Conservation (phyloP, 805 yeast genomes). For the Wickerhamomyces hampshirensis region DNA sequence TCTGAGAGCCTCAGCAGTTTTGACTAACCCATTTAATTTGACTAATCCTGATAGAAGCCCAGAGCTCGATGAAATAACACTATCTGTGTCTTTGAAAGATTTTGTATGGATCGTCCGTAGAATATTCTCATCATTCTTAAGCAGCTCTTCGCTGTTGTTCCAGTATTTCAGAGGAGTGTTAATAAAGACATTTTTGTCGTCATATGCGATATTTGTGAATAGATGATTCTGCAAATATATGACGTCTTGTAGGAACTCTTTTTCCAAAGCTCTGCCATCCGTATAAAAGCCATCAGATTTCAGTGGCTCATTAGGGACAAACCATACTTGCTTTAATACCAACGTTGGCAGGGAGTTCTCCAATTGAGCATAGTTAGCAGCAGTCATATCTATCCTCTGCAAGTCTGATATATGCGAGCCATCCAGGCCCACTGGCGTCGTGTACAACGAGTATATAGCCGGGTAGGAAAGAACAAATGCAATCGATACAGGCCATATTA, state of each 20-base stretch:
- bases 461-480: slow-evolving; percentile 47
- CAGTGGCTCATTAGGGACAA: slow-evolving; percentile 10
- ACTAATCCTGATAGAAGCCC: slow-evolving; percentile 34
- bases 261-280: slow-evolving; percentile 29
- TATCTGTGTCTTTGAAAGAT: slow-evolving; percentile 14
- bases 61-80: slow-evolving; percentile 16
- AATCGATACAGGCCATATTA: slow-evolving; percentile 44
- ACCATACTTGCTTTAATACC: slow-evolving; percentile 19
- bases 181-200: slow-evolving; percentile 13
- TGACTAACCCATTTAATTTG: slow-evolving; percentile 39
- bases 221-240: slow-evolving; percentile 31
- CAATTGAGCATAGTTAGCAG: slow-evolving; percentile 1
- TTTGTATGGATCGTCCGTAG: slow-evolving; percentile 36
- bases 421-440: slow-evolving; percentile 21
- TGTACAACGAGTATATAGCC: slow-evolving; percentile 33
- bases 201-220: slow-evolving; percentile 18
- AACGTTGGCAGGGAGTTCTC: slow-evolving; percentile 16
- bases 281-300: slow-evolving; percentile 4
- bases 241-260: slow-evolving; percentile 30
- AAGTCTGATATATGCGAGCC: slow-evolving; percentile 16
- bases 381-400: slow-evolving; percentile 2
- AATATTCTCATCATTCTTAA: slow-evolving; percentile 30
- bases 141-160: slow-evolving; percentile 28
- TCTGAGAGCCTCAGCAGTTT: slow-evolving; percentile 35
- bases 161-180: slow-evolving; percentile 42